Evolutionary conservation across 208 protist species (phyloP).

Genomic region (Histomonas meleagridis): DNA sequence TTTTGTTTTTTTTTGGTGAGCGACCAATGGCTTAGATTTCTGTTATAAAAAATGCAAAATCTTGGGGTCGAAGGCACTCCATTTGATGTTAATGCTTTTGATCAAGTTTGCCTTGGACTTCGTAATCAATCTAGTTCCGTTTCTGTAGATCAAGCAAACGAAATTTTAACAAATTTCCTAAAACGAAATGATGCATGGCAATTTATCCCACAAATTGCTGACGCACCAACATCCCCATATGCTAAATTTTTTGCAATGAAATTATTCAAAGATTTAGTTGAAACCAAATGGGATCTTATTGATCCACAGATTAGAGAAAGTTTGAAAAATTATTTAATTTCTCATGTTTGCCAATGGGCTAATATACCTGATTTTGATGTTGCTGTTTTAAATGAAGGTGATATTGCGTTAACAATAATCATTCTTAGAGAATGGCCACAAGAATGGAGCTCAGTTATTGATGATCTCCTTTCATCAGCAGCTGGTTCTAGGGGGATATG

Average conservation of each 20-base stretch:
- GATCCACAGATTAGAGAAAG: background rate
- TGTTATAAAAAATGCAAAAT: too few relatives aligned
- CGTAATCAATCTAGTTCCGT: too few relatives aligned
- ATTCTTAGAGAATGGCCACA: conserved; percentile 26
- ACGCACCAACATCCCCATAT: background rate
- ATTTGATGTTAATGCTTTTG: too few relatives aligned
- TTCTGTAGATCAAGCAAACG: too few relatives aligned
- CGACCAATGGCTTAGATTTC: too few relatives aligned
- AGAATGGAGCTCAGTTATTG: background rate
- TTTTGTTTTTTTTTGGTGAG: too few relatives aligned
- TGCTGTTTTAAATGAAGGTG: background rate
- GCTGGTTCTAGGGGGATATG: too few relatives aligned
- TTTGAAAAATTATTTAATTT: background rate
- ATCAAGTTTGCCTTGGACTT: too few relatives aligned
- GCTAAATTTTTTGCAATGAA: background rate
- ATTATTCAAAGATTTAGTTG: background rate
- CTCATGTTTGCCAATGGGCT: background rate
- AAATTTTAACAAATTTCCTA: background rate
- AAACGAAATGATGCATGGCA: background rate
- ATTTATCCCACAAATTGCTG: background rate
- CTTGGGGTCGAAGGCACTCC: too few relatives aligned
- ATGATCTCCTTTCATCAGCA: background rate
- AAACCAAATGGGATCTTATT: background rate
- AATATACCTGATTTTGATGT: background rate
- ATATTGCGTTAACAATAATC: background rate